These are phyloP conservation scores for Ascocoryne sarcoides DNA, from an alignment of 2,329 filamentous ascomycete species.

Conservation along the genomic window DNA sequence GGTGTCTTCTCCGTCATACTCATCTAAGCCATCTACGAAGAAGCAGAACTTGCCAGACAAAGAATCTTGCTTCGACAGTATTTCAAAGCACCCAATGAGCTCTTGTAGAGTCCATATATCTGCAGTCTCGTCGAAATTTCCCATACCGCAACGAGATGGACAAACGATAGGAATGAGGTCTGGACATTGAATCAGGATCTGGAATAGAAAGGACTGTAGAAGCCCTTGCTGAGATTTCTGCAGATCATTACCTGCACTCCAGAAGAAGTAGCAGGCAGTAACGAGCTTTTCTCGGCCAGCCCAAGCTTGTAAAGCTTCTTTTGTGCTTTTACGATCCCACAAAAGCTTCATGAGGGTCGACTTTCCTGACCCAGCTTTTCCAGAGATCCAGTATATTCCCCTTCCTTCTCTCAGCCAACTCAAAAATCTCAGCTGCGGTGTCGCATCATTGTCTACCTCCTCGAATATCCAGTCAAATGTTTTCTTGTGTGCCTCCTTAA, in stretches of 20 bases:
- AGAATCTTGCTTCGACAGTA: neutral
- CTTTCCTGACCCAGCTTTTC: neutral
- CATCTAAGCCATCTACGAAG: slow-evolving; percentile 18
- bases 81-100: neutral
- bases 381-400: neutral
- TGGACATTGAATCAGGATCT: neutral
- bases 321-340: neutral
- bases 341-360: neutral
- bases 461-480: neutral
- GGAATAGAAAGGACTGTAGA: neutral
- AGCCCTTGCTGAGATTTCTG: neutral
- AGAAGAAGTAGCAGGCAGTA: neutral
- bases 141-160: neutral
- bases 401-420: neutral
- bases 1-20: slow-evolving; percentile 10
- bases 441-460: too few species aligned
- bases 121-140: neutral
- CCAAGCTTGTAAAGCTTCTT: neutral
- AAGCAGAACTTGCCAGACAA: slow-evolving; percentile 6
- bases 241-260: neutral
- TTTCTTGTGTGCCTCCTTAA: neutral
- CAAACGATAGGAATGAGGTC: neutral
- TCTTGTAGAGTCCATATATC: neutral
- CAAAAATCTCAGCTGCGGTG: neutral
- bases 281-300: neutral